These are phyloP conservation scores for Fragilaria crotonensis DNA, from an alignment of 108 stramenopile species.

Conservation along the genomic window DNA sequence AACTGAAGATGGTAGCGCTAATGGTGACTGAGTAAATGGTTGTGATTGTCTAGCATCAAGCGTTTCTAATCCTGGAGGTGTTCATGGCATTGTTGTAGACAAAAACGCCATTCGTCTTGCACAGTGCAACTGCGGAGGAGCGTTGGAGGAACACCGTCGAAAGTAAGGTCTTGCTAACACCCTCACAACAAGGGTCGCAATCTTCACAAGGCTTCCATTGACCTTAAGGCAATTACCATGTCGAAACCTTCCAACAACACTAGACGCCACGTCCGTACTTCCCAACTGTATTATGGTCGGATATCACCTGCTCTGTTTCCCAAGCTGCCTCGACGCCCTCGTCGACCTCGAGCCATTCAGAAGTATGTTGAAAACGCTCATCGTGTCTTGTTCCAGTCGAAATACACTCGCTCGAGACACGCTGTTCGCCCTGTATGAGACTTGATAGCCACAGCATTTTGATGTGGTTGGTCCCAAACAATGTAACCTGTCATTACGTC, in stretches of 20 bases:
- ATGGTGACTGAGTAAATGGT: slow-evolving; percentile 24
- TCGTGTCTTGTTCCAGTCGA: neutral
- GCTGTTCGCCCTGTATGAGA: slow-evolving; percentile 17
- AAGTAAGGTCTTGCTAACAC: too few species aligned
- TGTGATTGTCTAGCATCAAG: neutral
- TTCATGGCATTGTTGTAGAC: slow-evolving; percentile 3
- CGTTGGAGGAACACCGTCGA: too few species aligned
- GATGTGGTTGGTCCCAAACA: slow-evolving; percentile 25
- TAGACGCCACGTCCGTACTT: too few species aligned
- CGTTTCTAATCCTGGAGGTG: slow-evolving; percentile 4
- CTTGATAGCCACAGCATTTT: slow-evolving; percentile 22
- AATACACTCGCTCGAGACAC: neutral
- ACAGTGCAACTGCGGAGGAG: too few species aligned
- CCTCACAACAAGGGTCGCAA: too few species aligned
- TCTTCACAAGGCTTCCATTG: too few species aligned
- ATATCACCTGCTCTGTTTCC: neutral
- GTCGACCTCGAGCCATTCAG: neutral
- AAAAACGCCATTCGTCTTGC: slow-evolving; percentile 35
- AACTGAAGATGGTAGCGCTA: slow-evolving; percentile 18
- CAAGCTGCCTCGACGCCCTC: neutral
- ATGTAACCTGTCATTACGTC: slow-evolving; percentile 16
- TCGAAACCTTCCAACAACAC: too few species aligned
- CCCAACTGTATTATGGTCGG: neutral
- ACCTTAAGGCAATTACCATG: too few species aligned
- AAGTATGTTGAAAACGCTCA: neutral